These are phyloP conservation scores for Hsuehochloa calcarea DNA, from an alignment of 176 grass and related monocot species.

Conservation along the genomic window DNA sequence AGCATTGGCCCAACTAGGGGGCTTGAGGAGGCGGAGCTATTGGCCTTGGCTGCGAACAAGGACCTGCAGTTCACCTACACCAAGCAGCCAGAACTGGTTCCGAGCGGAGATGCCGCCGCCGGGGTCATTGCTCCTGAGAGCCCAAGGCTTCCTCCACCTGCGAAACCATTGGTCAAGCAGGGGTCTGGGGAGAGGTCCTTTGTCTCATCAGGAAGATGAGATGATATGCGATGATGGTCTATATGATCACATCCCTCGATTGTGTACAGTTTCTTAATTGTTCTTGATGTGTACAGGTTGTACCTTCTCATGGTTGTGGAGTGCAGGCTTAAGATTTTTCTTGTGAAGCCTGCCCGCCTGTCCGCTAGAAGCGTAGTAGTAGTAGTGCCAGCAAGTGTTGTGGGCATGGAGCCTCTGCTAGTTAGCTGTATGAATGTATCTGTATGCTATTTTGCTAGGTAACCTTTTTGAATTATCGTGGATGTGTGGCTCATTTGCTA, in stretches of 20 bases:
- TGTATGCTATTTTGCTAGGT: not conserved
- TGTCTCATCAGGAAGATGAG: slow-evolving; percentile 69
- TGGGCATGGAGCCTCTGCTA: not conserved
- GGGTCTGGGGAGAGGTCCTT: slow-evolving; percentile 57
- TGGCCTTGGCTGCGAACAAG: slow-evolving; percentile 80
- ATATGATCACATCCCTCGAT: slow-evolving; percentile 22
- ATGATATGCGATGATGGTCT: slow-evolving; percentile 28
- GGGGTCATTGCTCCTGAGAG: slow-evolving; percentile 17
- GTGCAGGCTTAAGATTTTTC: slow-evolving; percentile 57
- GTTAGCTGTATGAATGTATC: slow-evolving; percentile 18
- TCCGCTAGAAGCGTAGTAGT: slow-evolving; percentile 32
- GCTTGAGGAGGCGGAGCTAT: slow-evolving; percentile 67
- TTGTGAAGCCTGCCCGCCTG: slow-evolving; percentile 37
- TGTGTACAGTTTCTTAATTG: slow-evolving; percentile 53
- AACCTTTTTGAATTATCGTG: not conserved
- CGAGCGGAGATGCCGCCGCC: not conserved
- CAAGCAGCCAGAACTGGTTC: slow-evolving; percentile 43
- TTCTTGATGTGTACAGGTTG: slow-evolving; percentile 49
- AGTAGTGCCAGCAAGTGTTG: slow-evolving; percentile 16
- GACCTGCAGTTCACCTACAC: slow-evolving; percentile 78
- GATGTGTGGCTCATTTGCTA: not conserved
- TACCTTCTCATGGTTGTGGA: slow-evolving; percentile 29
- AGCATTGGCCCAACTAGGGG: slow-evolving; percentile 72
- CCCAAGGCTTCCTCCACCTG: slow-evolving; percentile 27
- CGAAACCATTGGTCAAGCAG: slow-evolving; percentile 18